Base-by-base conservation (phyloP, 2,329 filamentous ascomycete species). In the Chalaropsis thielavioides region DNA sequence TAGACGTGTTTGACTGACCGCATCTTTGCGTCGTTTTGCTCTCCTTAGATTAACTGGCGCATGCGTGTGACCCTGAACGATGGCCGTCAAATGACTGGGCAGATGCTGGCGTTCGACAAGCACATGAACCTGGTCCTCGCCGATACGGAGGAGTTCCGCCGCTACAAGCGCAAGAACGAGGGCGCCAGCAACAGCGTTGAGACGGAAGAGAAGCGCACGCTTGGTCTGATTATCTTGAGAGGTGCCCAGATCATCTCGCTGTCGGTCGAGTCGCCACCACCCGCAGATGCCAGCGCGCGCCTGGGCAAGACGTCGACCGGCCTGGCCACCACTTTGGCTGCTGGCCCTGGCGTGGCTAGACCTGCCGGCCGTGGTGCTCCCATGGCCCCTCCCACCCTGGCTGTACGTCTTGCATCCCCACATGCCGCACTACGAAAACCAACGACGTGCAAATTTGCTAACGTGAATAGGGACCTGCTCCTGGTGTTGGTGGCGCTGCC, bases 81-180 rank as follows among this genome's bases (percentile, higher is more conserved):
- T 79, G 90, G 90, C 69, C 87, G 94, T 73, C 90, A 96, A 76
- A 95, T 99, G 86, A 92, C 91, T 49, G 94, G 92, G 68, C 91
- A 97, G 76, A 96, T 99, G 90, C 84, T 99, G 70, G 94, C 94
- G 64, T 99, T 97, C 73, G 94, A 99, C 77, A 97, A 97, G 91
- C 94, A 99, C 77, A 99, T 99, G 94, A 99, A 99, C 76, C 84
- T 99, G 69, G 94, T 99, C 68, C 88, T 99, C 68, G 94, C 92
- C 77, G 94, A 99, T 74, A 97, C 94, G 70, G 94, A 99, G 83
- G 92, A 97, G 76, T 96, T 96, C 77, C 89, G 92, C 75, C 88
- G 88, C 74, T 87, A 92, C 68, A 95, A 94, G 80, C 84, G 89
- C 76, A 92, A 88, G 80, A 84, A 87, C 71, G 83, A 86, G 24